Evolutionary conservation across 306 rosid species (phyloP), one percentile per base, ranked within the genome.

Genomic region (Ceratonia siliqua): DNA sequence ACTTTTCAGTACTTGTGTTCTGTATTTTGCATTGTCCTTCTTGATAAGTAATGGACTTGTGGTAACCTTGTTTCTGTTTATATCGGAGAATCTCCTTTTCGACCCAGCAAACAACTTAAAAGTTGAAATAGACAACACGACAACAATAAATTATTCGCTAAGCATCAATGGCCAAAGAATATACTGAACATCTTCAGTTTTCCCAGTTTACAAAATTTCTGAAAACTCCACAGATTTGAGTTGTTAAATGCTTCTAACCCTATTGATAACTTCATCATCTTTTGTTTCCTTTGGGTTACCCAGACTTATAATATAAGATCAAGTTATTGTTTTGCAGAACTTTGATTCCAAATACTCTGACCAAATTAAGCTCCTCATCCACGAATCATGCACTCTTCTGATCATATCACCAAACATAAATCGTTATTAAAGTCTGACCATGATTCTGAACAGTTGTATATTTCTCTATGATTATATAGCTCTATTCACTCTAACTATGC

Each of bases 111-210:
- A 78, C 83, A 48, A 53, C 53, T 21, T n/a, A n/a, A n/a, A n/a
- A n/a, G n/a, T n/a, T 9, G 56, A 21, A 79, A 67, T 42, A 64
- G 82, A 79, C 79, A 79, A 65, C 18, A 33, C 39, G n/a, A 20
- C 49, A 57, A 0, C 63, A 14, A 36, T 73, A 72, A 56, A 65
- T 28, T 79, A 76, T 28, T 67, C 49, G 24, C 54, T 6, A 64
- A 36, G 17, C 64, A 79, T 6, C 3, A 32, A 24, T 48, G 17
- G 5, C 27, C 63, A 5, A 75, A 57, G 83, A 81, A 81, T 81
- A 81, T 81, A 14, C 85, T 21, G 4, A 2, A 55, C 8, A 80
- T 62, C 52, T 57, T 62, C 43, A 17, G 41, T 18, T 35, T 41
- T 17, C 20, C 62, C 56, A 62, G 30, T 71, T 39, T 11, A 43